phyloP scores from a whole-genome alignment of 2,329 filamentous ascomycete genomes.

The Aurifilum marmelostoma region DNA sequence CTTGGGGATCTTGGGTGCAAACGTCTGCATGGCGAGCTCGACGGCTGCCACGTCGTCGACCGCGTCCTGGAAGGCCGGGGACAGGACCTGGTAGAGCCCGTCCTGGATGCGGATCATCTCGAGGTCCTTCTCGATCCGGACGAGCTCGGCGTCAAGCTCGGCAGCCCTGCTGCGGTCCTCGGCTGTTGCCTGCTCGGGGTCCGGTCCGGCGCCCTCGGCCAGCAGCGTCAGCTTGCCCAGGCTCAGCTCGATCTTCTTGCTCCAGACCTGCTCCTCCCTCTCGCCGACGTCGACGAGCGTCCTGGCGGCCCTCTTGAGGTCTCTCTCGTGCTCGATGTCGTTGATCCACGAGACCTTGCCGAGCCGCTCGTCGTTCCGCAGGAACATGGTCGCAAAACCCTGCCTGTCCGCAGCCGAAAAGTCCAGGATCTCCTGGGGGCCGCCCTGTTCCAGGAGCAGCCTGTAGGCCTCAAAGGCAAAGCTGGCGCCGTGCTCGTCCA shows the following conservation, averaged over 20 bases:
- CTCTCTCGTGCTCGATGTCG: constrained; percentile 75
- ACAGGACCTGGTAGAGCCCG: constrained; percentile 70
- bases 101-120: constrained; percentile 80
- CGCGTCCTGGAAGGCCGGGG: constrained; percentile 67
- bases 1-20: constrained; percentile 58
- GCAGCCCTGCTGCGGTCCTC: constrained; percentile 34
- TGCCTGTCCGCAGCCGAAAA: constrained; percentile 70
- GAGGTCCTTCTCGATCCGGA: constrained; percentile 64
- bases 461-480: constrained; percentile 82
- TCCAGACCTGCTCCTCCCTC: constrained; percentile 81
- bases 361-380: constrained; percentile 71
- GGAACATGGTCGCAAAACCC: constrained; percentile 74
- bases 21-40: constrained; percentile 74
- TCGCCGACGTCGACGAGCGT: constrained; percentile 73
- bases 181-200: constrained; percentile 32
- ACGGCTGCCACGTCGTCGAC: constrained; percentile 80
- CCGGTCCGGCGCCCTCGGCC: constrained; percentile 54
- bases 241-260: constrained; percentile 89
- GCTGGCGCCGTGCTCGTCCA: constrained; percentile 65
- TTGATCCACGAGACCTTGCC: constrained; percentile 94
- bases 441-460: constrained; percentile 69
- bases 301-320: constrained; percentile 73
- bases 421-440: constrained; percentile 70
- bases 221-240: constrained; percentile 81
- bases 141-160: constrained; percentile 45